A percentile compares a stretch with the other conserved stretches of the same genome.
Conservation (phyloP, 2,329 filamentous ascomycete genomes). For the Penicillium sp. region DNA sequence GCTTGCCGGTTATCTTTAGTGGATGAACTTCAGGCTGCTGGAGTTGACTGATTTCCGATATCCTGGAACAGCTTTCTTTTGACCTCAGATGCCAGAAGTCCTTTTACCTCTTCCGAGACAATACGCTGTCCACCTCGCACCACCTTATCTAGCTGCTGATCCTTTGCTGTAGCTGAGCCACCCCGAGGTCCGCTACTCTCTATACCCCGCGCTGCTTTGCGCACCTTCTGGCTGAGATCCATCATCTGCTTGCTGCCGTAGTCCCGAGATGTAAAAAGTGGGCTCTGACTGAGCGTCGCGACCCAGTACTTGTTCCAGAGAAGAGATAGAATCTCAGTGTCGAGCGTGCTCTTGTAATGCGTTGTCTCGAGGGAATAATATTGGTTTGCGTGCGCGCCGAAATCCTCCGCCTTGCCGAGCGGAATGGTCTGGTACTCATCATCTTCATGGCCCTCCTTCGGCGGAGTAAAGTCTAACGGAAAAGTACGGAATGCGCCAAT, state of each 20-base stretch:
- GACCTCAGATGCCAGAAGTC: constrained; percentile 53
- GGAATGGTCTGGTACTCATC: constrained; percentile 66
- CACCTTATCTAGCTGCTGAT: constrained; percentile 56
- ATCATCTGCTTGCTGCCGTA: constrained; percentile 91
- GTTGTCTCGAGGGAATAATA: constrained; percentile 93
- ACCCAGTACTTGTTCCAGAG: constrained; percentile 99
- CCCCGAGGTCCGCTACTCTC: constrained; percentile 38
- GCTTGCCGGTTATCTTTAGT: neutral
- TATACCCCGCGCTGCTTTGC: constrained; percentile 59
- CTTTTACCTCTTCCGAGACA: constrained; percentile 57
- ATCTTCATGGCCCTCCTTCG: constrained; percentile 50
- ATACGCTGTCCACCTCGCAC: constrained; percentile 62
- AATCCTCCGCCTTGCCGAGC: constrained; percentile 91
- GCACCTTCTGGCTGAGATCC: constrained; percentile 82
- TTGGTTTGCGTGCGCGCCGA: constrained; percentile 84
- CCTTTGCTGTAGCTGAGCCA: constrained; percentile 40
- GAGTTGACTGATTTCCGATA: constrained; percentile 36
- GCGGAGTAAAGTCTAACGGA: constrained; percentile 70
- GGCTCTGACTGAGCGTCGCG: constrained; percentile 87
- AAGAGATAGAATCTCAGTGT: constrained; percentile 80
- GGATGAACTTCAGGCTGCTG: constrained; percentile 18
- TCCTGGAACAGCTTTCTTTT: constrained; percentile 56
- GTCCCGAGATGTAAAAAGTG: constrained; percentile 87
- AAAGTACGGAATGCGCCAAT: constrained; percentile 96
- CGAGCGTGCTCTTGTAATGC: constrained; percentile 91